These are phyloP conservation scores for Alternaria triticina DNA, from an alignment of 2,329 filamentous ascomycete genomes.

Conservation along the genomic window DNA sequence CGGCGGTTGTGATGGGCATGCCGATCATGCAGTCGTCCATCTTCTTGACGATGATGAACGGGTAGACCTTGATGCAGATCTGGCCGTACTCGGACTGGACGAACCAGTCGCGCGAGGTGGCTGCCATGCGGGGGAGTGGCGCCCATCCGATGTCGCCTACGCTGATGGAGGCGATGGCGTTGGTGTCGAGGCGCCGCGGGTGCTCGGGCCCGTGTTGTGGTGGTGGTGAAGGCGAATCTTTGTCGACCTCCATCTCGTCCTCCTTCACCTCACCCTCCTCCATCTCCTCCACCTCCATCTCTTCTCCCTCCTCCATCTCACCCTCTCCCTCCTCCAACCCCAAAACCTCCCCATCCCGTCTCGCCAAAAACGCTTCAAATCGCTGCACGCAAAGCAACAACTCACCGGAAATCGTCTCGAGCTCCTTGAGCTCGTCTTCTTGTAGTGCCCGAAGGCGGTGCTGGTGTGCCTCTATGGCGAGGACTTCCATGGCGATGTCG, in stretches of 20 bases:
- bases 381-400: neutral
- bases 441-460: neutral
- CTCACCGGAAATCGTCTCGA: neutral
- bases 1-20: neutral
- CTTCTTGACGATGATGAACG: conserved; percentile 1
- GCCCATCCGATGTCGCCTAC: conserved; percentile 1
- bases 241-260: neutral
- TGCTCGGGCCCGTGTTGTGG: neutral
- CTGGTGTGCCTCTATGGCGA: neutral
- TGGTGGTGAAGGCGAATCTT: neutral
- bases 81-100: neutral
- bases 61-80: neutral
- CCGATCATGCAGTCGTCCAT: neutral
- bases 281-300: neutral
- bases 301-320: neutral
- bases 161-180: neutral
- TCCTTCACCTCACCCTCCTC: neutral
- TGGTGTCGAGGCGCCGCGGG: neutral
- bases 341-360: neutral
- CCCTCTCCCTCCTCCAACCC: neutral
- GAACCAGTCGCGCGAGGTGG: neutral
- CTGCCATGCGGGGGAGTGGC: neutral
- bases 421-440: neutral
- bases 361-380: neutral
- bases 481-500: neutral